Evolutionary conservation across 139 green algal genomes (phyloP).

Genomic region (Dunaliella primolecta): DNA sequence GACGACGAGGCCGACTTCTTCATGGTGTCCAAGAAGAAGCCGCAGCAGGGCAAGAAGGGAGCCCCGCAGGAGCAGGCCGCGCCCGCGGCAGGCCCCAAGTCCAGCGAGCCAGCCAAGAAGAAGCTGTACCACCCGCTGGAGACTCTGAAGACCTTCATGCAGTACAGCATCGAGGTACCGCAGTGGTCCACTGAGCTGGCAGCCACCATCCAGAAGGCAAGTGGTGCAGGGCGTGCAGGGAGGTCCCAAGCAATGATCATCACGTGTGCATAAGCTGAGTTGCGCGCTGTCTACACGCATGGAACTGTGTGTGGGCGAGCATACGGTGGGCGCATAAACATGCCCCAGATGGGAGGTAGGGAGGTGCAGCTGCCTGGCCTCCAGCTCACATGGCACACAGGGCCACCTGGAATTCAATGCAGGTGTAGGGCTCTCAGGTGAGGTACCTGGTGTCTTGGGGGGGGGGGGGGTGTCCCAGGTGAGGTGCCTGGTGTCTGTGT

Average conservation of each 20-base stretch:
- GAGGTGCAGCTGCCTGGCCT: too few species aligned
- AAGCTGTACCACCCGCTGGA: slow-evolving; percentile 49
- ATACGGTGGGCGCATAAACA: too few species aligned
- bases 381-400: too few species aligned
- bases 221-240: background rate
- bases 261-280: background rate
- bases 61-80: background rate
- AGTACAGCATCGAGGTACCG: slow-evolving; percentile 34
- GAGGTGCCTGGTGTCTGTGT: too few species aligned
- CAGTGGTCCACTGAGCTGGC: slow-evolving; percentile 31
- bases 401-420: too few species aligned
- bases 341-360: too few species aligned
- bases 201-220: slow-evolving; percentile 40
- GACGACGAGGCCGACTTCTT: slow-evolving; percentile 31
- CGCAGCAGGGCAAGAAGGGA: slow-evolving; percentile 27
- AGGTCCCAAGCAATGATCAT: background rate
- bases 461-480: too few species aligned
- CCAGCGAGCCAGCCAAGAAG: slow-evolving; percentile 27
- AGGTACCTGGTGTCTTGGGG: too few species aligned
- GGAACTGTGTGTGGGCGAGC: too few species aligned
- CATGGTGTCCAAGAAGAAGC: slow-evolving; percentile 35
- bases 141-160: slow-evolving; percentile 46
- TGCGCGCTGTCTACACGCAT: too few species aligned
- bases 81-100: slow-evolving; percentile 3
- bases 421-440: too few species aligned